Base-by-base conservation (phyloP, 2,329 filamentous ascomycete genomes). In the Paecilomyces fulvus region DNA sequence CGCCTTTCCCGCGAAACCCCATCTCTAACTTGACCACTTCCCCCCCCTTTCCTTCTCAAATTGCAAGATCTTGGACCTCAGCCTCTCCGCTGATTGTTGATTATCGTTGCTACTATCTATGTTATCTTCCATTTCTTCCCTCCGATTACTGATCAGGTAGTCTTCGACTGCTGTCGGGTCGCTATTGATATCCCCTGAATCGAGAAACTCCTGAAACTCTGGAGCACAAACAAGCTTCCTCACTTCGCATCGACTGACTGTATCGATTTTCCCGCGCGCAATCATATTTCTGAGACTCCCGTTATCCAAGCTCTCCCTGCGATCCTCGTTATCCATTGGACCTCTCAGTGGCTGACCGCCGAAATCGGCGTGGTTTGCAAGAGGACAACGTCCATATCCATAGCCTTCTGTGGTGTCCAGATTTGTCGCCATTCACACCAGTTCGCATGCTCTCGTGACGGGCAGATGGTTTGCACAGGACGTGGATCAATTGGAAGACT, bases 1-100 rank as follows among this genome's bases (percentile, higher is more conserved):
- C 37, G 37, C 37, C 37, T 43, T 4, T 43, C 37, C 37, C 37
- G 37, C 37, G 37, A 43, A 37, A 43, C 37, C 37, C 37, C 37
- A 43, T 43, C 37, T 43, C 37, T n/a, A 43, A 43, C 17, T 20
- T 20, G 37, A 17, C 25, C 53, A 46, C 49, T 58, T 43, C 11
- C 58, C 58, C 20, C n/a, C 48, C 57, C 23, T 53, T 64, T 52
- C 65, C 67, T 31, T 59, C 70, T 55, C 62, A 57, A 62, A 62
- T 43, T 62, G 53, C 28, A 50, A 54, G 56, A 55, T 49, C 59
- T 51, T 56, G 55, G 53, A 54, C 17, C 57, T 58, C 49, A 49
- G 51, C 23, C n/a, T 20, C n/a, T 17, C 17, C 37, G 17, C 37
- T 9, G 37, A 17, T 17, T 1, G n/a, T 17, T 4, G 6, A 43